Percentiles rank a stretch among this genome's conserved stretches.
These are phyloP conservation scores for Phytophthora uliginosa DNA, from an alignment of 352 stramenopile species.

Conservation along the genomic window DNA sequence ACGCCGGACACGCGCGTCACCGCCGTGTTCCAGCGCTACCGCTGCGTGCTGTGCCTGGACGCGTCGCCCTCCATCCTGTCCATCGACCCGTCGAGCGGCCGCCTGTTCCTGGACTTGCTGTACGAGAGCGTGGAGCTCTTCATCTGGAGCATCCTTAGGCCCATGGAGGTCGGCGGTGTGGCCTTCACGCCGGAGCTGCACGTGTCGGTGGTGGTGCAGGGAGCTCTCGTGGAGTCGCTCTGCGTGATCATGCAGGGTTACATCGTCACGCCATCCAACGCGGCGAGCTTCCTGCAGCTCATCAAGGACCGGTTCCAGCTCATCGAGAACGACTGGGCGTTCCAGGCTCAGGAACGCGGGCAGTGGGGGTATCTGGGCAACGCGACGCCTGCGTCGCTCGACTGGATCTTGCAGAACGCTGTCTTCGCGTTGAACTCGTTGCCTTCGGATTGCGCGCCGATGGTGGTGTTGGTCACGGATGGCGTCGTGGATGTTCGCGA, in stretches of 20 bases:
- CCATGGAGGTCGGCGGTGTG: constrained; percentile 60
- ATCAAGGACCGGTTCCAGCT: constrained; percentile 81
- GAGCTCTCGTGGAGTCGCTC: constrained; percentile 79
- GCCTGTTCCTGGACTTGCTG: constrained; percentile 84
- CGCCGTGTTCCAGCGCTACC: constrained; percentile 83
- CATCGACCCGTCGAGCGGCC: constrained; percentile 79
- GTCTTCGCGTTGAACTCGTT: constrained; percentile 91
- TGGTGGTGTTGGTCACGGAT: constrained; percentile 89
- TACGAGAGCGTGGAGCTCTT: constrained; percentile 88
- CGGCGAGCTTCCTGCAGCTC: constrained; percentile 63
- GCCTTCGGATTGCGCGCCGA: constrained; percentile 73
- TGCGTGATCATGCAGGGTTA: constrained; percentile 88
- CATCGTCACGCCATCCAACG: constrained; percentile 73
- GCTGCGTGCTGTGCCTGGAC: constrained; percentile 87
- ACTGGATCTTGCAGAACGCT: constrained; percentile 87
- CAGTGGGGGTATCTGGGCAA: constrained; percentile 38
- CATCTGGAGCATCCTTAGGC: constrained; percentile 69
- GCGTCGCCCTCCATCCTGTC: constrained; percentile 86
- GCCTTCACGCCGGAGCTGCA: constrained; percentile 77
- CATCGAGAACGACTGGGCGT: constrained; percentile 87
- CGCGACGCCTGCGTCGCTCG: constrained; percentile 60
- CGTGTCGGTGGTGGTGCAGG: constrained; percentile 87
- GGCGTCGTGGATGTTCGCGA: constrained; percentile 86
- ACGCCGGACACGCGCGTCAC: constrained; percentile 57
- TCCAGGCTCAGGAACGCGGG: constrained; percentile 42